phyloP scores from a whole-genome alignment of 2,329 filamentous ascomycete genomes.

The Colletotrichum spaethianum region DNA sequence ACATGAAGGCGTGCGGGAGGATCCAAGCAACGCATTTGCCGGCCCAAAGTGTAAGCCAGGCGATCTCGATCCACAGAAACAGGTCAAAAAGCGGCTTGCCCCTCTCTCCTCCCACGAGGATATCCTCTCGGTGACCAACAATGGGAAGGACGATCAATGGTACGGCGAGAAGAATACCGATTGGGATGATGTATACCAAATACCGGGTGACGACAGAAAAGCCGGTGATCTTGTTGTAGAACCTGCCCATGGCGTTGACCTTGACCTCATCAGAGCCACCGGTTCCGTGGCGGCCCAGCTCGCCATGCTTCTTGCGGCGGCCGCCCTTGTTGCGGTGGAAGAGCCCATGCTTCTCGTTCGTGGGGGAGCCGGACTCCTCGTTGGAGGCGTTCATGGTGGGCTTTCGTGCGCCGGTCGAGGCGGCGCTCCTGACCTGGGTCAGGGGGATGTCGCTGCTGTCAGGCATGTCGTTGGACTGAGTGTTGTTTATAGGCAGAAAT shows the following conservation, averaged over 20 bases:
- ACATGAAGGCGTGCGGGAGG: conserved; percentile 75
- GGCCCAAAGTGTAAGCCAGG: conserved; percentile 78
- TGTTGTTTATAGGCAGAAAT: conserved; percentile 59
- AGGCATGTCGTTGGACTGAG: conserved; percentile 50
- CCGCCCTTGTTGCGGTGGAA: conserved; percentile 59
- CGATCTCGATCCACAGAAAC: conserved; percentile 78
- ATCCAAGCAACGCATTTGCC: conserved; percentile 76
- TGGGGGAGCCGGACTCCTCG: conserved; percentile 50
- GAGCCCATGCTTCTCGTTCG: conserved; percentile 63
- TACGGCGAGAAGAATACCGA: conserved; percentile 72
- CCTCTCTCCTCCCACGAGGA: conserved; percentile 53
- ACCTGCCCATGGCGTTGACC: conserved; percentile 75
- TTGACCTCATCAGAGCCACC: conserved; percentile 65
- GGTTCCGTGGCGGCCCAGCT: conserved; percentile 59
- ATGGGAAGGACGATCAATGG: conserved; percentile 71
- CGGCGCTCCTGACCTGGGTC: conserved; percentile 68
- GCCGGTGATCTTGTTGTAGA: conserved; percentile 75
- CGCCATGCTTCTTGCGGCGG: conserved; percentile 65
- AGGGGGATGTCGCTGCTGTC: conserved; percentile 67
- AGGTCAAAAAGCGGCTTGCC: conserved; percentile 71
- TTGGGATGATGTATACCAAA: conserved; percentile 76
- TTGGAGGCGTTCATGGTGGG: conserved; percentile 55
- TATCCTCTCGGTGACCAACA: conserved; percentile 56
- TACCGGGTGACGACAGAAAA: conserved; percentile 77
- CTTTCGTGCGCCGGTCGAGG: conserved; percentile 68